Conservation (phyloP, 2,329 filamentous ascomycete genomes). For the Escovopsis weberi region DNA sequence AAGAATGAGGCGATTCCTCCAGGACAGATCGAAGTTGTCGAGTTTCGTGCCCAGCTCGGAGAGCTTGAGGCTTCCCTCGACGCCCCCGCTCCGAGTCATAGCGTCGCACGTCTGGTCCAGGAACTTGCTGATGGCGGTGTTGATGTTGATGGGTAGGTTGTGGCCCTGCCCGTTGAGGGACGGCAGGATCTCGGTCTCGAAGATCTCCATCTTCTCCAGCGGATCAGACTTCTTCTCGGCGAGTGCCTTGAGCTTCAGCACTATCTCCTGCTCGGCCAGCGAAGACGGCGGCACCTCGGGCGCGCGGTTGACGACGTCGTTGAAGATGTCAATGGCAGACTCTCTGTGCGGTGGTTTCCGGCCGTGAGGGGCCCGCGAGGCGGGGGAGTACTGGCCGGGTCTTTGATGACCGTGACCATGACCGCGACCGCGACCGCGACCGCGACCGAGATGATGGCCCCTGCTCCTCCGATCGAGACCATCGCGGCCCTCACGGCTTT, state of each 20-base stretch:
- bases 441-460: background rate
- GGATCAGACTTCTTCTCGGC: constrained; percentile 5
- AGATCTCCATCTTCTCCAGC: constrained; percentile 11
- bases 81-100: constrained; percentile 8
- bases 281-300: constrained; percentile 1
- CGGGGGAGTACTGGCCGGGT: too few relatives aligned
- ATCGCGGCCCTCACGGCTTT: background rate
- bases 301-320: constrained; percentile 16
- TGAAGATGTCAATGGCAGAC: constrained; percentile 19
- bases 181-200: constrained; percentile 17
- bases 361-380: too few relatives aligned
- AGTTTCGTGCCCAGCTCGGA: constrained; percentile 13
- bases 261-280: constrained; percentile 16
- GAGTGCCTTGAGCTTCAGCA: constrained; percentile 16
- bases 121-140: constrained; percentile 9
- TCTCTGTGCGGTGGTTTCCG: constrained; percentile 6
- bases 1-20: constrained; percentile 18
- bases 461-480: background rate
- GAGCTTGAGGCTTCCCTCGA: constrained; percentile 11
- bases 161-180: constrained; percentile 12
- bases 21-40: constrained; percentile 13
- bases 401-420: too few relatives aligned
- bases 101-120: constrained; percentile 9
- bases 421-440: background rate
- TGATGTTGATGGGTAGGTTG: constrained; percentile 17